Evolutionary conservation across 2,329 filamentous ascomycete species (phyloP).

Genomic region (Colletotrichum melonis): DNA sequence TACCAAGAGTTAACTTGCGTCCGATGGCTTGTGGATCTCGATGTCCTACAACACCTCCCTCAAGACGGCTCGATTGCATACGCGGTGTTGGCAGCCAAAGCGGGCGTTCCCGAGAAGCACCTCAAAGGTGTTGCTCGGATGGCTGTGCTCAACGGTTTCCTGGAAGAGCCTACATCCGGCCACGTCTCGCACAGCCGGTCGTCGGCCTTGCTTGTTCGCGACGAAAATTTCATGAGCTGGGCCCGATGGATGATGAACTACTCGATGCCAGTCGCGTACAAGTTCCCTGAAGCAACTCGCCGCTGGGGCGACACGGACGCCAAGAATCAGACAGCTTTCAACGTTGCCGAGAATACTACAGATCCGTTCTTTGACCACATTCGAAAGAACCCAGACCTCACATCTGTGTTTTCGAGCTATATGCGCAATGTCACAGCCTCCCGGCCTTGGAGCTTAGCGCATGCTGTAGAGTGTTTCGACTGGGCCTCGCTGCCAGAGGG

Average conservation of each 20-base stretch:
- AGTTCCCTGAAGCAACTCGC: slow-evolving; percentile 41
- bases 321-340: slow-evolving; percentile 44
- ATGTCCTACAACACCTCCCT: slow-evolving; percentile 34
- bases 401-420: slow-evolving; percentile 43
- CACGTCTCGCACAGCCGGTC: slow-evolving; percentile 46
- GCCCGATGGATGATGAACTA: slow-evolving; percentile 43
- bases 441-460: slow-evolving; percentile 41
- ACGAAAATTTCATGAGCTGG: slow-evolving; percentile 43
- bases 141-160: slow-evolving; percentile 49
- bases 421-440: slow-evolving; percentile 46
- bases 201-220: slow-evolving; percentile 44
- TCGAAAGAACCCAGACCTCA: slow-evolving; percentile 37
- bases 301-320: slow-evolving; percentile 41
- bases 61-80: slow-evolving; percentile 30
- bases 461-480: slow-evolving; percentile 41
- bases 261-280: slow-evolving; percentile 40
- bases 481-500: slow-evolving; percentile 17
- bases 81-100: slow-evolving; percentile 24
- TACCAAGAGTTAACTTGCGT: background rate
- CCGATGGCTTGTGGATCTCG: slow-evolving; percentile 27
- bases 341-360: slow-evolving; percentile 42
- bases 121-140: slow-evolving; percentile 46
- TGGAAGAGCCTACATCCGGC: slow-evolving; percentile 44
- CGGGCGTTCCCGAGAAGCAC: slow-evolving; percentile 37
- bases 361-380: slow-evolving; percentile 48